These are phyloP conservation scores for Eimeria sp. DNA, from an alignment of 169 alveolate species.

Conservation along the genomic window DNA sequence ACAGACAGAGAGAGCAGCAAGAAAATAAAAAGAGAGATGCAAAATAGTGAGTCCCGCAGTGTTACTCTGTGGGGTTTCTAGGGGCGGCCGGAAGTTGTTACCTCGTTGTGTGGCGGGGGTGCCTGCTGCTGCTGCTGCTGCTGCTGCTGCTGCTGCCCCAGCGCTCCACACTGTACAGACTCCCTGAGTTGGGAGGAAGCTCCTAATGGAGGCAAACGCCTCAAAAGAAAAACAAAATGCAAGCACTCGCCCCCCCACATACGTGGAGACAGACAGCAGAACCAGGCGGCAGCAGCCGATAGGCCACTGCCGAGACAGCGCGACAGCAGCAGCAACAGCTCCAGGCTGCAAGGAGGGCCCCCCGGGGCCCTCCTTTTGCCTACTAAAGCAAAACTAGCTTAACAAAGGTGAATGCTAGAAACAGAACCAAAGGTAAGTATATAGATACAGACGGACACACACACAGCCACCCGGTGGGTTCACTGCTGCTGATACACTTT, in stretches of 20 bases:
- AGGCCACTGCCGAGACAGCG: slow-evolving; percentile 14
- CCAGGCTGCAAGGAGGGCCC: not conserved
- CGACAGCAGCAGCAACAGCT: not conserved
- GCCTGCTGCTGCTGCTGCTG: slow-evolving; percentile 25
- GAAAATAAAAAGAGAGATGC: too few species aligned
- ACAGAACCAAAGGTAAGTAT: too few species aligned
- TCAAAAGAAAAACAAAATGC: not conserved
- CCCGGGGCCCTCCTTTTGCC: not conserved
- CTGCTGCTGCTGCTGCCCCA: slow-evolving; percentile 22
- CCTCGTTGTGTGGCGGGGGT: slow-evolving; percentile 11
- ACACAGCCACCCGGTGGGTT: too few species aligned
- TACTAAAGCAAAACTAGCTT: not conserved
- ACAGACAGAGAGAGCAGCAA: not conserved
- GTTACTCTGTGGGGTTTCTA: not conserved
- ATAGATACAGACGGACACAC: not conserved
- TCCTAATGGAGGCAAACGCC: not conserved
- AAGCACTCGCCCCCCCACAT: not conserved
- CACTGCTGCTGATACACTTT: not conserved
- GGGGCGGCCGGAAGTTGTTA: not conserved
- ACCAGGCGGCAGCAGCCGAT: slow-evolving; percentile 16
- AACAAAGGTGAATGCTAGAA: not conserved
- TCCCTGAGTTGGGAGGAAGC: not conserved
- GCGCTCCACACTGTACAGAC: slow-evolving; percentile 8
- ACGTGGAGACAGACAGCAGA: not conserved
- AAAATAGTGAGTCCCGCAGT: not conserved